Base-by-base conservation (phyloP, 495 filamentous ascomycete genomes). In the Ascodesmis nigricans region DNA sequence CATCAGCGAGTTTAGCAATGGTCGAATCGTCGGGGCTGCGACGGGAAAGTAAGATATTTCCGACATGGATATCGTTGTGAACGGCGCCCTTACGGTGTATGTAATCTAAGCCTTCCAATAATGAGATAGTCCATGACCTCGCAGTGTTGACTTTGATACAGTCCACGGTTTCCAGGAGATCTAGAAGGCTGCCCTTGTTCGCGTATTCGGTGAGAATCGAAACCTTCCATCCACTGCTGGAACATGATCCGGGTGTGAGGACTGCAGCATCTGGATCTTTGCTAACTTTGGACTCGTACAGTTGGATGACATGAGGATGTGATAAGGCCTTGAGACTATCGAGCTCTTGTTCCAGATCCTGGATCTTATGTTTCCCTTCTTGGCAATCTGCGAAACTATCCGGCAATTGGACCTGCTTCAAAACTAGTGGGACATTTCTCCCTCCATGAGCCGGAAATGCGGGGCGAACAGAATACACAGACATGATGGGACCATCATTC, bases 41-140 rank as follows among this genome's bases (percentile, higher is more conserved):
- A 32, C 65, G 58, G 38, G 66, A 66, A 21, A 95, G 55, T 14
- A 92, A 64, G 25, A 92, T 60, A 44, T 82, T 84, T 13, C 66
- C 60, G 9, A 71, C 61, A 44, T 84, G 76, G 15, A 95, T 64
- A 44, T 70, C 66, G 39, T 73, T 72, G 53, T 95, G 90, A 15
- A 79, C 59, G 23, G 87, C 62, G 10, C 79, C 80, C 47, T 77
- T 70, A 33, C 68, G 69, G 50, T 93, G 84, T 35, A 84, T 67
- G 50, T 73, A 84, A 29, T 82, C 78, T 19, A 95, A 61, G 0
- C 71, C 87, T 53, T 92, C 78, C 17, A 97, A 69, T n/a, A 97
- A 60, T 43, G 84, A 76, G 29, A 79, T 73, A 27, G 78, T 80
- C 78, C 80, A 93, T 32, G 76, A 66, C 29, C 80, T 71, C 23